phyloP scores from a whole-genome alignment of 2,329 filamentous ascomycete genomes.

The Neurospora sp. region DNA sequence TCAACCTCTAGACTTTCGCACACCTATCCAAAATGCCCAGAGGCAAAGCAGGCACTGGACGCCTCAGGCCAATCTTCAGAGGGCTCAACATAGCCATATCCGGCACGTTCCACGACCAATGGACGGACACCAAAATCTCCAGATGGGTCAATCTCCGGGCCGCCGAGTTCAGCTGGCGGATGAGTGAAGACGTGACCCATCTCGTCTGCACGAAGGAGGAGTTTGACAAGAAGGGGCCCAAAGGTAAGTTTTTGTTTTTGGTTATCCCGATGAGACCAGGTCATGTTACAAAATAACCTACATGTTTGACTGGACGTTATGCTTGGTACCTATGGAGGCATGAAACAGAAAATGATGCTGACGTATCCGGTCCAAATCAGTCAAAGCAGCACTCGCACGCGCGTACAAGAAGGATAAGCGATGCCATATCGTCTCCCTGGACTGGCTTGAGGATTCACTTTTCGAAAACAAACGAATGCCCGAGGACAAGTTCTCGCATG shows the following conservation, averaged over 20 bases:
- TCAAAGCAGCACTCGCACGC: constrained; percentile 28
- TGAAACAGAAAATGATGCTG: not conserved
- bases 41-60: not conserved
- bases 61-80: constrained; percentile 15
- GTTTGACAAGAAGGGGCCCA: constrained; percentile 38
- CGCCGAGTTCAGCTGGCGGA: constrained; percentile 43
- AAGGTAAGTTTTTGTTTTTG: constrained; percentile 20
- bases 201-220: constrained; percentile 56
- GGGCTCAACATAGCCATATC: constrained; percentile 37
- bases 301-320: not conserved
- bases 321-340: not conserved
- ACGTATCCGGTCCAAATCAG: constrained; percentile 11
- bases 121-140: constrained; percentile 45
- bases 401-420: constrained; percentile 10
- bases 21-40: not conserved
- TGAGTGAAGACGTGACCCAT: constrained; percentile 57
- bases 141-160: constrained; percentile 57
- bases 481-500: constrained; percentile 28
- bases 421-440: constrained; percentile 34
- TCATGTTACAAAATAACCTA: not conserved
- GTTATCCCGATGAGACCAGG: not conserved
- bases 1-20: no score
- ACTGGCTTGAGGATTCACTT: constrained; percentile 45
- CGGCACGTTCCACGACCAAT: constrained; percentile 44
- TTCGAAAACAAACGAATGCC: constrained; percentile 17